Evolutionary conservation across 2,329 filamentous ascomycete genomes (phyloP).

Genomic region (Verticillium dahliae): DNA sequence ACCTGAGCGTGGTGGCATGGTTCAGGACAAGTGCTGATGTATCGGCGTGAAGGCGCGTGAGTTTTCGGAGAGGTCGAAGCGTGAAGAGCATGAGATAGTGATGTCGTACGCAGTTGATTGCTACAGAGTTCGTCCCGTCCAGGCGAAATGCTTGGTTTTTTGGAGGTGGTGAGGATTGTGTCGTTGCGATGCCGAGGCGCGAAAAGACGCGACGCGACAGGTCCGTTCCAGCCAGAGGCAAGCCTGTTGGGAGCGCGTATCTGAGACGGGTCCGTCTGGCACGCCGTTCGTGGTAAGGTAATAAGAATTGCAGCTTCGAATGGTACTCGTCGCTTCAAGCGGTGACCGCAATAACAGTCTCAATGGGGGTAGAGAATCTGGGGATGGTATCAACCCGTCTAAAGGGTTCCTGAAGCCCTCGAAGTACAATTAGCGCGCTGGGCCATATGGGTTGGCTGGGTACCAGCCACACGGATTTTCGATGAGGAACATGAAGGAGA

Average conservation of each 20-base stretch:
- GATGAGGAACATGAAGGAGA: neutral
- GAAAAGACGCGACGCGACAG: neutral
- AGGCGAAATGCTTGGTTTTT: neutral
- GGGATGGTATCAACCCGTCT: too few relatives aligned
- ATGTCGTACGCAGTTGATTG: neutral
- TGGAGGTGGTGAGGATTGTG: neutral
- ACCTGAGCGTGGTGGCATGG: constrained; percentile 14
- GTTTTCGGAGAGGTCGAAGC: too few relatives aligned
- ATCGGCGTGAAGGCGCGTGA: neutral
- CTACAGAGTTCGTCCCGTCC: neutral
- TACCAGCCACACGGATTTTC: constrained; percentile 1
- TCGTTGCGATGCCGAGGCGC: neutral
- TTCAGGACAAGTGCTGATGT: neutral
- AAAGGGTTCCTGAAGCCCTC: too few relatives aligned
- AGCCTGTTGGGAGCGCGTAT: neutral
- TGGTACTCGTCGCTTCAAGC: too few relatives aligned
- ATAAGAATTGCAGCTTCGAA: too few relatives aligned
- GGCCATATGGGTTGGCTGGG: neutral
- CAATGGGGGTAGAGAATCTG: too few relatives aligned
- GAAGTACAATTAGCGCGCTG: too few relatives aligned
- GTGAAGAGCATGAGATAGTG: too few relatives aligned
- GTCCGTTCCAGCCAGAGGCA: neutral
- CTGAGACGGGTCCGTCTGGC: too few relatives aligned
- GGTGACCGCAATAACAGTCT: too few relatives aligned
- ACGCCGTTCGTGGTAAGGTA: too few relatives aligned